Evolutionary conservation across 2,329 filamentous ascomycete species (phyloP).

Genomic region (Botrytis medusae): DNA sequence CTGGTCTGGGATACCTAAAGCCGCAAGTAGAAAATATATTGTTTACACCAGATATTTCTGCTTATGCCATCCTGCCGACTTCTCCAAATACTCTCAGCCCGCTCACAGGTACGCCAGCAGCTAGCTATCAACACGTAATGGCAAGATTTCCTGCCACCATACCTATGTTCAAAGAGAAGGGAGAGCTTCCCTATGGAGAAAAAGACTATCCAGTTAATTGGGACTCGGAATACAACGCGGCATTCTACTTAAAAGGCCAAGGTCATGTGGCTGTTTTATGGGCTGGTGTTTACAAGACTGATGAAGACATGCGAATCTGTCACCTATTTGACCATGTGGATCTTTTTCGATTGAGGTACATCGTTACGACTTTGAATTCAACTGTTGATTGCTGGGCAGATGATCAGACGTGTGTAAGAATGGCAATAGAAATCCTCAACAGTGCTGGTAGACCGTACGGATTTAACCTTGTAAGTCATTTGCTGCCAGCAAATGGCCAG

Average conservation of each 20-base stretch:
- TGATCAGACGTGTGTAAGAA: not conserved
- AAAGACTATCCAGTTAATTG: not conserved
- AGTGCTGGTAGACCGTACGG: not conserved
- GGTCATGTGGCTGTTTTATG: not conserved
- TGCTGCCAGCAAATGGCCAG: not conserved
- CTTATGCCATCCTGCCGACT: too few species aligned
- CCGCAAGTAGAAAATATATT: not conserved
- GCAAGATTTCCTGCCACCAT: not conserved
- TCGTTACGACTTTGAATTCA: not conserved
- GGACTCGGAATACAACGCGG: too few species aligned
- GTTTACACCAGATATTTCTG: too few species aligned
- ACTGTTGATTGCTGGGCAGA: not conserved
- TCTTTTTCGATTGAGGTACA: not conserved
- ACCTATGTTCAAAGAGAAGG: not conserved
- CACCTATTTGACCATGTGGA: not conserved
- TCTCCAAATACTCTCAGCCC: accelerated
- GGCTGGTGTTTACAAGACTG: not conserved
- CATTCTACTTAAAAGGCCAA: accelerated
- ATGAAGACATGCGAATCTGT: not conserved
- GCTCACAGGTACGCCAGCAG: not conserved
- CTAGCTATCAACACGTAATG: not conserved
- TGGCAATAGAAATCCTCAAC: not conserved
- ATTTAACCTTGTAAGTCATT: too few species aligned
- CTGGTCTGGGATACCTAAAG: not conserved
- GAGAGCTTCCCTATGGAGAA: not conserved